Evolutionary conservation across 345 rosid genomes (phyloP), one percentile per base, ranked within the genome.

Genomic region (Microcos paniculata): DNA sequence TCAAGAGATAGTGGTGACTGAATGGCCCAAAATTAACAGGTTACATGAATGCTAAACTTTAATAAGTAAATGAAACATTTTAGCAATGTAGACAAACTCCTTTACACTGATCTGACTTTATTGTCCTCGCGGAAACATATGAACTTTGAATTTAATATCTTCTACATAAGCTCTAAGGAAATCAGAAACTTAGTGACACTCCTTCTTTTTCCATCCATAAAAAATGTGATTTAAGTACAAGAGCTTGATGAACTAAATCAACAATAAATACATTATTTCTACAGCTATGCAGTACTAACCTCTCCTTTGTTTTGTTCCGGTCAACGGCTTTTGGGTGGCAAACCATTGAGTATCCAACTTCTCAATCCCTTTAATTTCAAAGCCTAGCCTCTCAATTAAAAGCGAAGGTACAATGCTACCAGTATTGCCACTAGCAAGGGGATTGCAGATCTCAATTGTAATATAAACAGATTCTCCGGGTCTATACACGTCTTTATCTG

Each of bases 281-380:
- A 14, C 45, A 78, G 15, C 10, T 51, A 19, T 12, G 31, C 19
- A 4, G 38, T 30, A 35, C 64, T 19, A 79, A 94, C 97, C 98
- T 90, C 92, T 87, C 76, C 87, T 83, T 69, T 84, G 90, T 72
- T 80, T 89, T 72, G 90, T 85, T 77, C 91, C 93, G 26, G 90
- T 82, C 55, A 83, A 56, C 1, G 87, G 88, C 74, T 88, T 93
- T 81, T 84, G 96, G 51, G 94, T 88, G 40, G 91, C 85, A 76
- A 88, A 96, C 96, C 93, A 96, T 58, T 90, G 94, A 74, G 79
- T 23, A 51, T 96, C 98, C 87, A 93, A 83, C 81, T 90, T 93
- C 85, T 93, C 89, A 4, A 96, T 82, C 58, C 98, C 99, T 86
- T 84, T 91, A 10, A 93, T 80, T 74, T 93, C 97, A 78, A 96